Evolutionary conservation across 2,329 filamentous ascomycete genomes (phyloP), one percentile per base, ranked within the genome.

Genomic region (Alternaria sp.): DNA sequence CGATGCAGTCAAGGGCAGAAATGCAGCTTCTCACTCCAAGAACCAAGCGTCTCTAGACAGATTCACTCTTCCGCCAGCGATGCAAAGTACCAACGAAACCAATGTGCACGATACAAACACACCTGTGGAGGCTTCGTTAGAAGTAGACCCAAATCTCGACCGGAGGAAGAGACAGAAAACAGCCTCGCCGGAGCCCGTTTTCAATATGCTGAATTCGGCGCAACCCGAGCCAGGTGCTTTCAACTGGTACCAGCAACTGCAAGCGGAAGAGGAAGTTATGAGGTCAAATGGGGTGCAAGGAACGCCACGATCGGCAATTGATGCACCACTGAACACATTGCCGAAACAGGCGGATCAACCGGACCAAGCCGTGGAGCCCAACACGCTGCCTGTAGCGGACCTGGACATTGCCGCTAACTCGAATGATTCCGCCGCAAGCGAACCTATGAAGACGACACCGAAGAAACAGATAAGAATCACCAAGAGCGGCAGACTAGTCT

Each of bases 401-500:
- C 12, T 49, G 22, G 42, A 28, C 7, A 24, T 42, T 14, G 38
- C 26, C 9, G 28, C 41, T 5, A 43, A 26, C 8, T 32, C 36
- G 12, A 30, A 51, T 3, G 62, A 59, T 28, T 5, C 44, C 6
- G 12, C 32, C 3, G 39, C 54, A 5, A 39, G 14, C 18, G 43
- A 63, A 8, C 6, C 39, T 8, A 59, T 59, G 16, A 64, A 53
- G 32, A 57, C 53, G 1, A 71, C 67, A 9, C 74, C 73, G 2
- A 77, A 74, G 54, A 78, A 74, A 54, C 79, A 77, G 57, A 72
- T 76, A 51, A 78, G 78, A 55, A 63, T 84, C 38, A 81, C 76
- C 51, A 79, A 79, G 24, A 78, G 75, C 28, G 82, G 82, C n/a
- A 82, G 76, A 55, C 78, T 84, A n/a, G 74, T 80, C 4, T 81